Base-by-base conservation (phyloP, 2,329 filamentous ascomycete species). In the Diaporthe aspalathi region DNA sequence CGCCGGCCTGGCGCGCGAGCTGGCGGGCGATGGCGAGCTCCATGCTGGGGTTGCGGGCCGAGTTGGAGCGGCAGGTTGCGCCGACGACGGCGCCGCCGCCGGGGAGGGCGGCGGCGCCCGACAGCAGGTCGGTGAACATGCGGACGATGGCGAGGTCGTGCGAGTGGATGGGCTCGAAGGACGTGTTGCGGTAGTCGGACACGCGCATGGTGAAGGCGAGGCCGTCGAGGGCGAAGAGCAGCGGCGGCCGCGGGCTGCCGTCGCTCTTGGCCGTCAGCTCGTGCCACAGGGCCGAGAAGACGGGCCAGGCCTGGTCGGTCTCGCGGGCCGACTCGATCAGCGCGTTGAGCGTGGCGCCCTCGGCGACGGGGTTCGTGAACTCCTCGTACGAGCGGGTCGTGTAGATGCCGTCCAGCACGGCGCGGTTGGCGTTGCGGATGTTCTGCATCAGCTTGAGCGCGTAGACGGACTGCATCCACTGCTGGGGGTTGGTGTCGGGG, bases 1-100 rank as follows among this genome's bases (percentile, higher is more conserved):
- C 56, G 14, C 76, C 79, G 5, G 53, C 70, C 76, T 84, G 81
- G 54, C 77, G 76, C 24, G 88, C 88, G 70, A 82, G 81, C n/a
- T 86, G 83, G 79, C 89, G 88, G 16, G 82, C 83, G 68, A 97
- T 84, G 38, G 89, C 89, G 74, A 94, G 86, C 29, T 94, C 89
- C 77, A 97, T 85, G 7, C 91, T 91, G 17, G 89, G 87, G 66
- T 89, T 85, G 52, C 83, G 82, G 24, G 90, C 90, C 47, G 85
- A 85, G 82, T 97, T 97, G 78, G 90, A 93, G 73, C 87, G 87
- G 20, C 90, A 92, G 29, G 91, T 94, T 73, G 93, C 89, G 72
- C 90, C 95, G 47, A 98, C 82, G 70, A 97, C 82, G 72, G 93
- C 89, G 71, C 94, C 95, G 74, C 95, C 95, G 79, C 95, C 95